Evolutionary conservation across 1,284 basidiomycete genomes (phyloP).

Genomic region (Ustilago curta): DNA sequence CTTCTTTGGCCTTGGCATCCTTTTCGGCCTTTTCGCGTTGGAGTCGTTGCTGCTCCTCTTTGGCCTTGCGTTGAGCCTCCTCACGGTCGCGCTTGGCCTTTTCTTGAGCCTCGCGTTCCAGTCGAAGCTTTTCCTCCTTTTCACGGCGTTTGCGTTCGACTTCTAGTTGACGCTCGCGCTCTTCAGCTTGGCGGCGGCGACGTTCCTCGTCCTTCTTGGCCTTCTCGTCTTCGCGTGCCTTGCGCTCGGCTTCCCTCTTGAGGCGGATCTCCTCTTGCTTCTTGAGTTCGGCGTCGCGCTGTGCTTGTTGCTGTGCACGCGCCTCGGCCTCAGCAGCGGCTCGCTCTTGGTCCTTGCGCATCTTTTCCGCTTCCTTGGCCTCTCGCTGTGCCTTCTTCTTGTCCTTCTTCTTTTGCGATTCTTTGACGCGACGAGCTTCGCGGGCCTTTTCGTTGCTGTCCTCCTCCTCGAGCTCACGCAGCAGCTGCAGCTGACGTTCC

Average conservation of each 20-base stretch:
- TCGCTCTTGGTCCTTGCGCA: slow-evolving; percentile 78
- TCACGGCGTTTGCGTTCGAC: slow-evolving; percentile 77
- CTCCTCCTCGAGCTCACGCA: slow-evolving; percentile 90
- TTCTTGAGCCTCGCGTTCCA: slow-evolving; percentile 60
- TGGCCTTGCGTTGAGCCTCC: slow-evolving; percentile 64
- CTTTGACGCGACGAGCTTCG: slow-evolving; percentile 92
- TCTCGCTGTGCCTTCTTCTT: slow-evolving; percentile 92
- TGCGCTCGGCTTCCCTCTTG: slow-evolving; percentile 72
- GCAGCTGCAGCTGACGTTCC: slow-evolving; percentile 85
- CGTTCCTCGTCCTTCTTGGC: slow-evolving; percentile 72
- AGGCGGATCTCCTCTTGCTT: slow-evolving; percentile 79
- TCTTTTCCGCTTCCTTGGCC: slow-evolving; percentile 81
- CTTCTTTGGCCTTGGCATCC: slow-evolving; percentile 46
- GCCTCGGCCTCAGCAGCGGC: slow-evolving; percentile 72
- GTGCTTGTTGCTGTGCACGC: slow-evolving; percentile 77
- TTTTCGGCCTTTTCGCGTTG: slow-evolving; percentile 70
- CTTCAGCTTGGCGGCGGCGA: slow-evolving; percentile 74
- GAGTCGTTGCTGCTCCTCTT: slow-evolving; percentile 72
- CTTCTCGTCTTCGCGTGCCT: slow-evolving; percentile 72
- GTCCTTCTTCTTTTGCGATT: slow-evolving; percentile 99
- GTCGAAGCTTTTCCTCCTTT: slow-evolving; percentile 77
- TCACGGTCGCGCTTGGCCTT: slow-evolving; percentile 71
- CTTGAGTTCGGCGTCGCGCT: slow-evolving; percentile 71
- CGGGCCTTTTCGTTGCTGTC: slow-evolving; percentile 81
- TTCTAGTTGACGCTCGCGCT: slow-evolving; percentile 71